phyloP scores from a whole-genome alignment of 495 filamentous ascomycete genomes.

The Glonium stellatum region DNA sequence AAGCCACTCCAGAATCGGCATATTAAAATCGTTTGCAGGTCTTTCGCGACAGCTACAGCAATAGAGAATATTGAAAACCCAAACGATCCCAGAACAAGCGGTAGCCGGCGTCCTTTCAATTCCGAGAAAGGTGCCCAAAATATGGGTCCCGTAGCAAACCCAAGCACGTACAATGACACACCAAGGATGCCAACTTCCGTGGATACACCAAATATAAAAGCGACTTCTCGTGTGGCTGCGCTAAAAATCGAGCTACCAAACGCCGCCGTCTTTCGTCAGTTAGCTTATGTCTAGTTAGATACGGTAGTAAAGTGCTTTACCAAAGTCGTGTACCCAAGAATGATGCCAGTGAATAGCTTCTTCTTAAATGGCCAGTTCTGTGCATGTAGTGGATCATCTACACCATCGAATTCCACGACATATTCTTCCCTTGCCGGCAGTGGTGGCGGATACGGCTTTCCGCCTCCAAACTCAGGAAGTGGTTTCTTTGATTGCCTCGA shows the following conservation, averaged over 20 bases:
- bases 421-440: slow-evolving; percentile 72
- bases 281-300: not conserved
- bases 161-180: slow-evolving; percentile 63
- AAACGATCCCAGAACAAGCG: slow-evolving; percentile 66
- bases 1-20: slow-evolving; percentile 77
- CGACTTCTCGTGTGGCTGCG: slow-evolving; percentile 50
- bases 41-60: slow-evolving; percentile 64
- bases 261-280: slow-evolving; percentile 44
- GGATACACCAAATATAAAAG: slow-evolving; percentile 47
- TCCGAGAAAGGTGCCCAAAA: slow-evolving; percentile 67
- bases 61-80: slow-evolving; percentile 73
- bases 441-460: slow-evolving; percentile 69
- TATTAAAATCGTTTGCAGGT: slow-evolving; percentile 75
- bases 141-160: slow-evolving; percentile 59
- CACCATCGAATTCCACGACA: slow-evolving; percentile 80
- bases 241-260: slow-evolving; percentile 69
- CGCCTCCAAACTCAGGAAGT: slow-evolving; percentile 56
- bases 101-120: slow-evolving; percentile 65
- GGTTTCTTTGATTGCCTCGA: slow-evolving; percentile 50
- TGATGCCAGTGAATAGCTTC: slow-evolving; percentile 64
- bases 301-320: not conserved
- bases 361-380: slow-evolving; percentile 75
- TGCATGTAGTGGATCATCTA: slow-evolving; percentile 70
- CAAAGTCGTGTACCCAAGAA: slow-evolving; percentile 73
- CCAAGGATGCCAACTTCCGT: slow-evolving; percentile 57